Evolutionary conservation across 768 basidiomycete genomes (phyloP), one percentile per base, ranked within the genome.

Genomic region (Mycena sanguinolenta): DNA sequence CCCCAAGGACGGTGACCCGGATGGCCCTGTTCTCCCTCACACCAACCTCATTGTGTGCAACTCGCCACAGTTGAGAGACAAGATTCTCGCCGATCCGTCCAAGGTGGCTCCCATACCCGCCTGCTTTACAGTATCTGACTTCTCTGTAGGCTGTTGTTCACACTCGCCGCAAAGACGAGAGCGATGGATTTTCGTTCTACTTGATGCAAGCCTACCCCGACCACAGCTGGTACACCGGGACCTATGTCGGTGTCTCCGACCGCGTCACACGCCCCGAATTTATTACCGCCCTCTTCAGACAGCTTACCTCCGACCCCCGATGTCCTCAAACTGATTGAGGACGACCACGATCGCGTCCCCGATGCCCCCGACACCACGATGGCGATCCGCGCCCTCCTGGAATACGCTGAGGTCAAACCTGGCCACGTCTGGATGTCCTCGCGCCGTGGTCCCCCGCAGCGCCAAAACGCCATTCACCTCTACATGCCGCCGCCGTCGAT

Each of bases 401-500:
- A 49, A 49, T 49, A 49, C 23, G 46, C 46, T 5, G 39, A 42
- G 4, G 16, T 17, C 4, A 42, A 42, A 42, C 19, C 10, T 42
- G 4, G 10, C 12, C 14, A 58, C 57, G 65, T 66, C 44, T 58
- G 65, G 57, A 59, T 66, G 55, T 46, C 65, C 5, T 4, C 8
- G 9, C 65, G 65, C 3, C 55, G 49, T 1, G 57, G 57, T 2
- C 3, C 0, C 21, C 23, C 17, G 7, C 57, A 66, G 12, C 55
- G 34, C 23, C 57, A 66, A 27, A 66, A 66, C 13, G 49, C 65
- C 1, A 57, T 66, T 23, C 44, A 34, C 19, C 49, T 66, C 5
- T 66, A 66, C 57, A 58, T 66, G 57, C 65, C 65, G 25, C 57
- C 65, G 12, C 65, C 57, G 14, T 66, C 65, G 4, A 7, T 59